Percentiles rank a stretch among this genome's conserved stretches.
Conservation (phyloP, 2,329 filamentous ascomycete species). For the Neonectria coccinea region DNA sequence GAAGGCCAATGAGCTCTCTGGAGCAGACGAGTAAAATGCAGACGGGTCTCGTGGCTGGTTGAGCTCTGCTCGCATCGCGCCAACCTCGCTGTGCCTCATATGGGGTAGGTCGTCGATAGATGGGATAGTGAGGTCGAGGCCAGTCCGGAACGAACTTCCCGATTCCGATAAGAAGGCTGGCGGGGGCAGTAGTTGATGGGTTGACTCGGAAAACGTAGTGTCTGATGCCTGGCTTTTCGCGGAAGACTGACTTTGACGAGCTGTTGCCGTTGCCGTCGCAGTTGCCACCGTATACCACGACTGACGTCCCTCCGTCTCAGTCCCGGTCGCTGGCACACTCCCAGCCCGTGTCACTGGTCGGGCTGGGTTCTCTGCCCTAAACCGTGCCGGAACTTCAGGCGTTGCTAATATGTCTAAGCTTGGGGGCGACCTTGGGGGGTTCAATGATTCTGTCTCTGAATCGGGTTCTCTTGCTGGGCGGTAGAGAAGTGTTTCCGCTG, state of each 20-base stretch:
- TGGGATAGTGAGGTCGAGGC: slow-evolving; percentile 46
- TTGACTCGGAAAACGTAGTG: slow-evolving; percentile 46
- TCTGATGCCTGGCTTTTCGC: slow-evolving; percentile 43
- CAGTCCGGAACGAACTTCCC: slow-evolving; percentile 44
- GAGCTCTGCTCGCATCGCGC: slow-evolving; percentile 26
- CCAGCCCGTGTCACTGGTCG: slow-evolving; percentile 35
- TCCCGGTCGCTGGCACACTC: slow-evolving; percentile 38
- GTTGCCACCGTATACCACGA: slow-evolving; percentile 53
- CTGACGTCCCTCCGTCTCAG: slow-evolving; percentile 40
- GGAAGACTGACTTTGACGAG: slow-evolving; percentile 43
- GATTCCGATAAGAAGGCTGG: slow-evolving; percentile 45
- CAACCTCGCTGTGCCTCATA: slow-evolving; percentile 37
- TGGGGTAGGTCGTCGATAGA: slow-evolving; percentile 45
- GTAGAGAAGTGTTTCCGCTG: slow-evolving; percentile 23
- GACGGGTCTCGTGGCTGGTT: slow-evolving; percentile 36
- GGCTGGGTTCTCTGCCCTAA: slow-evolving; percentile 43
- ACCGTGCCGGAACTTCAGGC: slow-evolving; percentile 41
- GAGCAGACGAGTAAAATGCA: slow-evolving; percentile 46
- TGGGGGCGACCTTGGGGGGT: slow-evolving; percentile 44
- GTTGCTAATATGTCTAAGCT: slow-evolving; percentile 41
- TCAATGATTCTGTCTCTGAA: slow-evolving; percentile 43
- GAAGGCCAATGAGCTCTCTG: slow-evolving; percentile 51
- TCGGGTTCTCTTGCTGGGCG: slow-evolving; percentile 36
- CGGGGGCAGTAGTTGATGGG: slow-evolving; percentile 49
- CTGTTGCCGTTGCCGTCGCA: slow-evolving; percentile 38